Evolutionary conservation across 345 rosid species (phyloP), one percentile per base, ranked within the genome.

Genomic region (Psidium friedrichsthalianum): DNA sequence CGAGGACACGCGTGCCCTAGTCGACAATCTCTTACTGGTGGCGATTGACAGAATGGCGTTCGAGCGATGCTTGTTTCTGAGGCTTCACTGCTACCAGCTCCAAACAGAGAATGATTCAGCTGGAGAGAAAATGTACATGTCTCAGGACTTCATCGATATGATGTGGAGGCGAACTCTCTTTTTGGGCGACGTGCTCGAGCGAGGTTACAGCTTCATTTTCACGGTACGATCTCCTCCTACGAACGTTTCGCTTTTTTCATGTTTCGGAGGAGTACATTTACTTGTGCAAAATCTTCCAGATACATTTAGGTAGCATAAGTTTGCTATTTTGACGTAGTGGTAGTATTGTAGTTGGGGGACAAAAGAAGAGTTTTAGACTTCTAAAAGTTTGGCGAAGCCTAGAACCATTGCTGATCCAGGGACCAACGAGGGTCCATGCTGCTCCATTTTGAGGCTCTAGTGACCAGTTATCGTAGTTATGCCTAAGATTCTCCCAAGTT

Each of bases 121-220:
- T 1, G 87, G 87, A 47, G 99, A 96, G 90, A 88, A 91, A 83
- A 83, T 93, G 21, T 96, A 85, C 89, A 96, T 94, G 98, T 92
- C 99, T 0, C 51, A 78, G 2, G 99, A 89, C 21, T 96, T 95
- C 85, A 87, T 95, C 54, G 92, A 90, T 87, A 93, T 96, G 99
- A 96, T 93, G 98, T 95, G 99, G 98, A 88, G 91, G 6, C 90
- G 99, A 53, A 96, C 97, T 24, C 86, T 56, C 16, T 91, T 96
- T 25, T 92, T 96, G 32, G 85, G 87, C 2, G 91, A 94, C 9
- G 94, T 96, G 11, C 97, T 96, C 29, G 87, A 82, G 24, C 92
- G 91, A 32, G 99, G 99, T 57, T 93, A 94, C 84, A 91, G 82
- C 86, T 89, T 96, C 87, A 82, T 95, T 44, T 93, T 96, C 89